Base-by-base conservation (phyloP, 2,329 filamentous ascomycete genomes). In the Leptosphaerulina australis region DNA sequence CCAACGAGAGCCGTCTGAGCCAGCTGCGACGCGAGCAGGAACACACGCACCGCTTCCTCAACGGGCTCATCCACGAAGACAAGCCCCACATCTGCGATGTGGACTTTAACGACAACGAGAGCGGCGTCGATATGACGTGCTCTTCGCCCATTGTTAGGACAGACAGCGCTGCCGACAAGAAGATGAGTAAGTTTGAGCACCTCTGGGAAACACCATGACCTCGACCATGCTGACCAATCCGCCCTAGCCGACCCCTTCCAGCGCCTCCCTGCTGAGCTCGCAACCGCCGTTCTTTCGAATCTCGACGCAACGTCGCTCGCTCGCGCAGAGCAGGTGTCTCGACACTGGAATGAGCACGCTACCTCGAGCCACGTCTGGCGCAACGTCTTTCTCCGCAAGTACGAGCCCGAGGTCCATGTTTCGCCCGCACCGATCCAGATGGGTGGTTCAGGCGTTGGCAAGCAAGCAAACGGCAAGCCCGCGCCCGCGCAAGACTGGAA, bases 401-500 rank as follows among this genome's bases (percentile, higher is more conserved):
- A 83, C 61, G 66, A 77, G 65, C 66, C 76, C 24, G 71, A 75
- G 35, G 71, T 76, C 15, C 72, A 75, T 50, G 76, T 77, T 22
- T 69, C 73, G 12, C 77, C 77, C 3, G 68, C 73, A 11, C 77
- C 77, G 5, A 73, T 75, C 54, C 73, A 74, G 61, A 81, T 81
- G 60, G 80, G 79, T 36, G 78, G 79, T 20, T 69, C 73, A 10
- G 85, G 84, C 4, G 68, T 81, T 25, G 84, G 84, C 36, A 79
- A 77, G 57, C 69, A 73, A 25, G 58, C 51, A 53, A 71, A 74
- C 45, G 52, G 85, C 85, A 3, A 80, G 81, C 28, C 63, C 18
- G 63, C 62, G 5, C 69, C 70, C 21, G 68, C 64, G 2, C 90
- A 89, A 60, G 82, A 96, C 68, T 99, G 91, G 91, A 90, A 88